Percentiles rank a stretch among this genome's conserved stretches.
phyloP scores from a whole-genome alignment of 1,284 basidiomycete genomes.

The Sanguinoderma infundibulare region DNA sequence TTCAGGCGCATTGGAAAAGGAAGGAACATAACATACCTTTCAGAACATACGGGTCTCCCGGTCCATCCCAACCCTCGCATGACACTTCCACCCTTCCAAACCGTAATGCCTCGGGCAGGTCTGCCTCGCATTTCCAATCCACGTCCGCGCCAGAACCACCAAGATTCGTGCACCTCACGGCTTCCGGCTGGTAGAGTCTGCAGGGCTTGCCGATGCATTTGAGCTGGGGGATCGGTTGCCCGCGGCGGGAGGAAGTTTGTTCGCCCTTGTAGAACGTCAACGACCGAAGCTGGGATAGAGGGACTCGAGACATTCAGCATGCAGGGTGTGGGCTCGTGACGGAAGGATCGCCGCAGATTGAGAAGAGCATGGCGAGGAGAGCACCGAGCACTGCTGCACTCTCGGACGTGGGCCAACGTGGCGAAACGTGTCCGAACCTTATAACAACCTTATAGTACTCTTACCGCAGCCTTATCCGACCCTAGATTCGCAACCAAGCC shows the following conservation, averaged over 20 bases:
- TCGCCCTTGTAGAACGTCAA: constrained; percentile 81
- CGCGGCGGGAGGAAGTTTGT: constrained; percentile 70
- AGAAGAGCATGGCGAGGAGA: neutral
- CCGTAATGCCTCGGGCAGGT: constrained; percentile 79
- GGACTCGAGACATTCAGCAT: constrained; percentile 61
- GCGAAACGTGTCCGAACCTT: constrained; percentile 1
- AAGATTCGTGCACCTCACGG: constrained; percentile 82
- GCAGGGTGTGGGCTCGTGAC: neutral
- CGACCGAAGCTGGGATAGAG: constrained; percentile 71
- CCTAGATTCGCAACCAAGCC: neutral
- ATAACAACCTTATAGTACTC: neutral
- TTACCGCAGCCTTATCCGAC: neutral
- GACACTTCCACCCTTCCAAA: constrained; percentile 85
- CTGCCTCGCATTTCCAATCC: constrained; percentile 94
- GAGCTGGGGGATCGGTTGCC: constrained; percentile 75
- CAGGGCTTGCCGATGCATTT: constrained; percentile 83
- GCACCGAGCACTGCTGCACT: too few species aligned
- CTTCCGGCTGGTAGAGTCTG: constrained; percentile 77
- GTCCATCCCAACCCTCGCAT: constrained; percentile 86
- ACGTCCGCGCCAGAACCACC: constrained; percentile 78
- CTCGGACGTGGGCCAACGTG: neutral
- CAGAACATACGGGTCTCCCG: constrained; percentile 83
- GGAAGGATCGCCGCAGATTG: neutral
- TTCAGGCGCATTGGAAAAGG: neutral
- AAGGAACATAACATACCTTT: constrained; percentile 61